Conservation (phyloP, 768 basidiomycete genomes). For the Tricholoma saponaceum region DNA sequence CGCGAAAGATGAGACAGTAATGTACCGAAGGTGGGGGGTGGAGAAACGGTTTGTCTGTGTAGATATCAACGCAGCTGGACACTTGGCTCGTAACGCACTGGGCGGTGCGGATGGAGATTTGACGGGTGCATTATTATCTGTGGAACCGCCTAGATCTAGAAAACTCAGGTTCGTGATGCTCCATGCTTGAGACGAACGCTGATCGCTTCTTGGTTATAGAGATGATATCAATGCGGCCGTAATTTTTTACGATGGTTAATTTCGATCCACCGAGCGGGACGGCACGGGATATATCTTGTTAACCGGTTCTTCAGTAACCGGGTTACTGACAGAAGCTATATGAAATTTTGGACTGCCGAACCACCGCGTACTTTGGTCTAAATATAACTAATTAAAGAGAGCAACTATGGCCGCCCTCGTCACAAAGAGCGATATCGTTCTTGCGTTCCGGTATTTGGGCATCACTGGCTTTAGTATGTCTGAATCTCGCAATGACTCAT, state of each 20-base stretch:
- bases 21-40: slow-evolving; percentile 32
- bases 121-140: slow-evolving; percentile 32
- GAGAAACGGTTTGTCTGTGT: slow-evolving; percentile 35
- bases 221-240: slow-evolving; percentile 7
- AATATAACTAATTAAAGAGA: no score
- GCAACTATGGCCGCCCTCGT: no score
- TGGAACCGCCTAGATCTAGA: slow-evolving; percentile 30
- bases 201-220: not conserved
- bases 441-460: no score
- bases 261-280: not conserved
- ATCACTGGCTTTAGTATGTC: no score
- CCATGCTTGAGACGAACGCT: not conserved
- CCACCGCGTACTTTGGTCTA: no score
- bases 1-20: slow-evolving; percentile 26
- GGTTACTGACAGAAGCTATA: no score
- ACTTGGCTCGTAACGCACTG: slow-evolving; percentile 46
- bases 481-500: no score
- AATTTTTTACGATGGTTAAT: slow-evolving; percentile 8
- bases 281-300: not conserved
- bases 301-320: no score
- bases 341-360: no score
- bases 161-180: slow-evolving; percentile 26
- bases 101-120: slow-evolving; percentile 42
- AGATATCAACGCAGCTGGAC: slow-evolving; percentile 41
- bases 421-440: no score